Base-by-base conservation (phyloP, 73 alveolate genomes). In the Uronychia binucleata region DNA sequence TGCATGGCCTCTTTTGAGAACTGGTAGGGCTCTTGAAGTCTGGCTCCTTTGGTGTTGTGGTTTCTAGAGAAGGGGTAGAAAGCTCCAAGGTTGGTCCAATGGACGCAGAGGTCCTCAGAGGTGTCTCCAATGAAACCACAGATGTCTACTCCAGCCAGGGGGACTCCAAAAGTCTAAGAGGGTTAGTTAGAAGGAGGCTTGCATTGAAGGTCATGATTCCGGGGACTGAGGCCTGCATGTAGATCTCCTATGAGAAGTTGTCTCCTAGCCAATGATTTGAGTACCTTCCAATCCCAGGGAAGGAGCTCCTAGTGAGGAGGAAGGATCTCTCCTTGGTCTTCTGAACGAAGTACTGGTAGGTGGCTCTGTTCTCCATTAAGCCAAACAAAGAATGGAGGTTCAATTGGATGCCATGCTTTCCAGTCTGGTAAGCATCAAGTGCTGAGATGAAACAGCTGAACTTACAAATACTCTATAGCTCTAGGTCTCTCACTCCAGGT, bases 191-290 rank as follows among this genome's bases (percentile, higher is more conserved):
- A 46, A 46, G 5, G 67, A 46, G n/a, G 5, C 67, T 46, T 46
- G 19, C 67, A 46, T 83, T 83, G 87, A 87, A 82, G 80, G 81
- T 79, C 83, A 91, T 89, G 13, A 92, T 83, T 26, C 97, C 95
- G n/a, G 96, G 28, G 0, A 94, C 78, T 33, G 99, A 96, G 75
- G 75, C 46, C 26, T 86, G 86, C 91, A 96, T 86, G 75, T 79
- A 92, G 83, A 81, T 82, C 92, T 93, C 96, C 32, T 93, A 75
- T 32, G 99, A 89, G 78, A 74, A 92, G 90, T 98, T 98, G 84
- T 98, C 99, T 5, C 99, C 99, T 57, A 94, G 82, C 99, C 99
- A 98, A 82, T 97, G 97, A 67, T 96, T 94, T 28, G 98, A 96
- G 90, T 82, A 97, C 85, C 94, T 97, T 34, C 99, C 99, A 80